Conservation (phyloP, 2,329 filamentous ascomycete genomes). For the Monosporascus cannonballus region DNA sequence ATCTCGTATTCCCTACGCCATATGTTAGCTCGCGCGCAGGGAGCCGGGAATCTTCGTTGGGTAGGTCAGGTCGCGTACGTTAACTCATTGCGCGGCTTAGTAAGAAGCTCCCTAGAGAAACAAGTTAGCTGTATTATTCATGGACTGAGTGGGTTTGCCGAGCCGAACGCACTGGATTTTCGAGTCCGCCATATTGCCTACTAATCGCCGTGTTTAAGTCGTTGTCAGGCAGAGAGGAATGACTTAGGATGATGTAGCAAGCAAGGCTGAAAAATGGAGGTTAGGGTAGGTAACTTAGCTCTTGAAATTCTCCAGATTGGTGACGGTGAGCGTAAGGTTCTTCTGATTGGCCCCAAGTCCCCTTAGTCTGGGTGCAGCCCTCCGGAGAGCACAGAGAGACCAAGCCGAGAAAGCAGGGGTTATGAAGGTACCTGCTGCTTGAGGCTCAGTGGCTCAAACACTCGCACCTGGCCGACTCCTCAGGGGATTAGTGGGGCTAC, state of each 20-base stretch:
- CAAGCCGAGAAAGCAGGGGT: slow-evolving; percentile 7
- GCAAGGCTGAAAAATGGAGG: slow-evolving; percentile 10
- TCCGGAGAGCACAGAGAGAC: not conserved
- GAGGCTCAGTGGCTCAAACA: too few relatives aligned
- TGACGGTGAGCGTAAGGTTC: too few relatives aligned
- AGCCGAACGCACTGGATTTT: slow-evolving; percentile 60
- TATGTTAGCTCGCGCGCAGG: slow-evolving; percentile 5
- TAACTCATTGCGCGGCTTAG: slow-evolving; percentile 83
- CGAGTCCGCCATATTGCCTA: slow-evolving; percentile 24
- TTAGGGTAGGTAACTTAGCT: not conserved
- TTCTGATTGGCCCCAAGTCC: too few relatives aligned
- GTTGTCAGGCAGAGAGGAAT: not conserved
- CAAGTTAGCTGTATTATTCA: slow-evolving; percentile 22
- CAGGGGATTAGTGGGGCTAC: too few relatives aligned
- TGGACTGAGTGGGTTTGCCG: not conserved
- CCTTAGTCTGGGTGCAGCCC: too few relatives aligned
- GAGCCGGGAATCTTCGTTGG: slow-evolving; percentile 5
- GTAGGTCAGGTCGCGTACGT: slow-evolving; percentile 56
- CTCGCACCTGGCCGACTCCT: too few relatives aligned
- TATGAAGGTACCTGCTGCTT: not conserved
- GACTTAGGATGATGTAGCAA: too few relatives aligned
- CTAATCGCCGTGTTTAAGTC: not conserved
- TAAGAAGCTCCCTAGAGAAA: slow-evolving; percentile 68
- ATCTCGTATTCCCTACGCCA: slow-evolving; percentile 48
- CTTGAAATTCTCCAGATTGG: too few relatives aligned